Conservation (phyloP, 371 early-diverging fungal species). For the Actinomucor elegans region DNA sequence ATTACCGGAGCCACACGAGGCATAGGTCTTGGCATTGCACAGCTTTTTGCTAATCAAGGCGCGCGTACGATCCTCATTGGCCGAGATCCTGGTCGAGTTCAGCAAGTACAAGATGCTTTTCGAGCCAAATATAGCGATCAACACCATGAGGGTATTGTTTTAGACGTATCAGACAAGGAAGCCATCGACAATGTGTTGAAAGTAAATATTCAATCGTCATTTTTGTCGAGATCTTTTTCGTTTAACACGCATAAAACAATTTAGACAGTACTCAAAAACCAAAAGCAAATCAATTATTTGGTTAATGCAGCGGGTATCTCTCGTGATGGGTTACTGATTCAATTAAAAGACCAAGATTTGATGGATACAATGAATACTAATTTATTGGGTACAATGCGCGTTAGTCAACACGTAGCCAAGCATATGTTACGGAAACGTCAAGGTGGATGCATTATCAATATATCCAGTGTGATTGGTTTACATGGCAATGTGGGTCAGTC, state of each 20-base stretch:
- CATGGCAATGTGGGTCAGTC: constrained; percentile 79
- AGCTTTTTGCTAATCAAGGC: constrained; percentile 60
- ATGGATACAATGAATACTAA: constrained; percentile 64
- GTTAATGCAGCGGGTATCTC: constrained; percentile 72
- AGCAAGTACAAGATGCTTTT: constrained; percentile 30
- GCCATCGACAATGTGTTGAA: constrained; percentile 43
- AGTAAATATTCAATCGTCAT: too few species aligned
- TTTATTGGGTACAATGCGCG: constrained; percentile 70
- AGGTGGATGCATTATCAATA: constrained; percentile 81
- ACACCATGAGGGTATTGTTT: constrained; percentile 40
- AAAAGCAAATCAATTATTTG: constrained; percentile 46
- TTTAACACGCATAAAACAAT: too few species aligned
- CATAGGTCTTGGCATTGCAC: constrained; percentile 69
- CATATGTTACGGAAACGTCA: constrained; percentile 55
- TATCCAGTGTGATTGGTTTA: constrained; percentile 79
- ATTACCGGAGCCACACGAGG: constrained; percentile 79
- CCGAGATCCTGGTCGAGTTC: constrained; percentile 47
- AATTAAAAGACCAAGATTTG: constrained; percentile 47
- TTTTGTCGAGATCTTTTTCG: too few species aligned
- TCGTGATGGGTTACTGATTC: constrained; percentile 56
- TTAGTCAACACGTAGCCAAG: constrained; percentile 57
- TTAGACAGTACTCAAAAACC: constrained; percentile 26
- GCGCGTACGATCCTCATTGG: constrained; percentile 60
- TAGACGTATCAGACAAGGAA: constrained; percentile 49
- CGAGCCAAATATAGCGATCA: constrained; percentile 12